These are phyloP conservation scores for Pulveroboletus sp. DNA, from an alignment of 768 basidiomycete species.

Conservation along the genomic window DNA sequence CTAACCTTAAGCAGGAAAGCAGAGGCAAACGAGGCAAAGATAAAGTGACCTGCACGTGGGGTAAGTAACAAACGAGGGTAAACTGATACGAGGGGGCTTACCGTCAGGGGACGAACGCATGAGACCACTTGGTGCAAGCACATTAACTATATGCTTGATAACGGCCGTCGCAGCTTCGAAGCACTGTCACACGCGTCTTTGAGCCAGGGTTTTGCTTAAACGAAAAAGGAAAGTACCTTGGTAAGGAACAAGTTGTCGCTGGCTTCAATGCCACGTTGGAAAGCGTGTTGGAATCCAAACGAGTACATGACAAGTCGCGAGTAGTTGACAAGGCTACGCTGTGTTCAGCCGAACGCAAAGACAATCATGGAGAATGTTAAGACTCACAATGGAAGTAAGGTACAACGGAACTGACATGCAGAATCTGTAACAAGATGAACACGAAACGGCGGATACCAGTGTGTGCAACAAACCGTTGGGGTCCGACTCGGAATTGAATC, in stretches of 20 bases:
- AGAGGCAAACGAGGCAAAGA: conserved; percentile 79
- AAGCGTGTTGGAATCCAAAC: conserved; percentile 83
- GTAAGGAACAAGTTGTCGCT: conserved; percentile 66
- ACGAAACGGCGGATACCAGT: no score
- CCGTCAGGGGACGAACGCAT: conserved; percentile 81
- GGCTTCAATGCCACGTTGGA: conserved; percentile 61
- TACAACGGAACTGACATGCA: conserved; percentile 58
- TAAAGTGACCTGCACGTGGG: conserved; percentile 56
- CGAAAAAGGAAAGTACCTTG: conserved; percentile 41
- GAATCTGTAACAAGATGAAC: conserved; percentile 41
- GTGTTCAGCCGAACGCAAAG: conserved; percentile 7
- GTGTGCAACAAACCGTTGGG: conserved; percentile 47
- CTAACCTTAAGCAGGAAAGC: conserved; percentile 78
- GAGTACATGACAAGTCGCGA: conserved; percentile 84
- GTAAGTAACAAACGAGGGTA: neutral
- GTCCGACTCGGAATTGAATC: conserved; percentile 61
- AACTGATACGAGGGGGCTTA: conserved; percentile 29
- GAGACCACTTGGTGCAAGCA: conserved; percentile 66
- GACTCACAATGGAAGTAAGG: conserved; percentile 70
- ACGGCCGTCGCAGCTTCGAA: conserved; percentile 68
- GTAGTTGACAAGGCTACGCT: conserved; percentile 64
- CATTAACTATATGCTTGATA: conserved; percentile 61
- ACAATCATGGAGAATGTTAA: neutral
- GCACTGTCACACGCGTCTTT: conserved; percentile 37
- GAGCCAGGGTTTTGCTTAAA: neutral